Conservation (phyloP, 2,329 filamentous ascomycete genomes). For the Xylariaceae sp. region DNA sequence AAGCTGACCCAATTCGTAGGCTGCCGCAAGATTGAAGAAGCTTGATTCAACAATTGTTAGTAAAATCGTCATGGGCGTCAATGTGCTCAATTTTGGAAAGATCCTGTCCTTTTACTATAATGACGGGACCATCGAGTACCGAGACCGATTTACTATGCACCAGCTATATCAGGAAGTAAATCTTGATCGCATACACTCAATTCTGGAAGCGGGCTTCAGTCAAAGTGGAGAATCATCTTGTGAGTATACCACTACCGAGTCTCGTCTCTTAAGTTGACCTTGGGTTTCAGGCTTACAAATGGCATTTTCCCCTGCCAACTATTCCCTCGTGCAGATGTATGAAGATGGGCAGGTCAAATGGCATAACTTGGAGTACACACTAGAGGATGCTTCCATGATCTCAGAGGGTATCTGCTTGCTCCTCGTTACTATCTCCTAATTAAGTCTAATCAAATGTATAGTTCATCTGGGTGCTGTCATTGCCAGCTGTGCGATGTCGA, state of each 20-base stretch:
- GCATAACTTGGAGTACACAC: slow-evolving; percentile 59
- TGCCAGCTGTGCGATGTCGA: slow-evolving; percentile 63
- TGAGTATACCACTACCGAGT: slow-evolving; percentile 44
- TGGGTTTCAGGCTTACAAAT: slow-evolving; percentile 57
- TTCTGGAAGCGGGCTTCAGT: slow-evolving; percentile 79
- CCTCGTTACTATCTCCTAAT: neutral
- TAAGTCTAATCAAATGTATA: slow-evolving; percentile 41
- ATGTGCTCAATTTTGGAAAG: slow-evolving; percentile 72
- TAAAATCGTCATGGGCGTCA: slow-evolving; percentile 73
- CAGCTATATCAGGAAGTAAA: slow-evolving; percentile 70
- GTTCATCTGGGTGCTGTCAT: slow-evolving; percentile 63
- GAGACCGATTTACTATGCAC: slow-evolving; percentile 75
- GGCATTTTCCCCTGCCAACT: slow-evolving; percentile 66
- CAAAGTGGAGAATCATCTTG: slow-evolving; percentile 71
- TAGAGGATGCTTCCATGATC: slow-evolving; percentile 55
- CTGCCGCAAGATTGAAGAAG: slow-evolving; percentile 58
- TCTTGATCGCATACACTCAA: slow-evolving; percentile 67
- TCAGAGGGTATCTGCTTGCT: slow-evolving; percentile 53
- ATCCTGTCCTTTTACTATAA: slow-evolving; percentile 75
- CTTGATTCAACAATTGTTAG: slow-evolving; percentile 71
- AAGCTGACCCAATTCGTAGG: slow-evolving; percentile 30
- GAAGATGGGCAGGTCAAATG: slow-evolving; percentile 66
- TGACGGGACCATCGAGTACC: slow-evolving; percentile 81
- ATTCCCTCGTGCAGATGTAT: slow-evolving; percentile 62
- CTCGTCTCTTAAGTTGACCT: slow-evolving; percentile 17